A percentile compares a stretch with the other conserved stretches of the same genome.
phyloP scores from a whole-genome alignment of 2,329 filamentous ascomycete species.

The Colletotrichum costaricense region DNA sequence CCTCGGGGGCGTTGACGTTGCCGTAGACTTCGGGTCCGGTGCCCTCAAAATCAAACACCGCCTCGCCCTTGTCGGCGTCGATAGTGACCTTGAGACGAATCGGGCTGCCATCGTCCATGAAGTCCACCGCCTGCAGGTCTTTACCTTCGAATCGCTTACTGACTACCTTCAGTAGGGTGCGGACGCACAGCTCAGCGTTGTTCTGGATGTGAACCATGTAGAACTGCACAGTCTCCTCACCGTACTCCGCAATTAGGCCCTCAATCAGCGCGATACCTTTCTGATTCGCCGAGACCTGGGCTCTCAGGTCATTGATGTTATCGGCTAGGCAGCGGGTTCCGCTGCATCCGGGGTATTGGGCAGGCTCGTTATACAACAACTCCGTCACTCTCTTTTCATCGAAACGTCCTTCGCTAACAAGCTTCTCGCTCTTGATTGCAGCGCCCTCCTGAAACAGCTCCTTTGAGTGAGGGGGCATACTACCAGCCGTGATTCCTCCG shows the following conservation, averaged over 20 bases:
- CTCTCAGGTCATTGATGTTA: slow-evolving; percentile 86
- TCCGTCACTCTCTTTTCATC: slow-evolving; percentile 82
- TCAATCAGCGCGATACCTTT: slow-evolving; percentile 87
- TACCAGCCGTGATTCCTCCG: slow-evolving; percentile 82
- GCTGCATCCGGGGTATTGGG: slow-evolving; percentile 79
- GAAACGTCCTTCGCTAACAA: slow-evolving; percentile 81
- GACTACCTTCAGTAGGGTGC: slow-evolving; percentile 78
- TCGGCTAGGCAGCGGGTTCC: slow-evolving; percentile 83
- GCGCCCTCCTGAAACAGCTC: slow-evolving; percentile 73
- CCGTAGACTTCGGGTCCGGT: slow-evolving; percentile 84
- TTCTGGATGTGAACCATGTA: slow-evolving; percentile 87
- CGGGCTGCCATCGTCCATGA: slow-evolving; percentile 87
- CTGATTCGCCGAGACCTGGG: slow-evolving; percentile 85
- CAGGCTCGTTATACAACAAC: slow-evolving; percentile 78
- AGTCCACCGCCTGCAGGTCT: slow-evolving; percentile 78
- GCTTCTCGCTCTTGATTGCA: slow-evolving; percentile 72
- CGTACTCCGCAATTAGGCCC: slow-evolving; percentile 80
- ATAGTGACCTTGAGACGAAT: slow-evolving; percentile 82
- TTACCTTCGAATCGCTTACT: slow-evolving; percentile 76
- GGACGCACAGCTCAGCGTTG: slow-evolving; percentile 81
- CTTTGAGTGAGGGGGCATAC: slow-evolving; percentile 81
- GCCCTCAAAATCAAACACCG: slow-evolving; percentile 82
- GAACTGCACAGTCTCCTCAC: slow-evolving; percentile 81
- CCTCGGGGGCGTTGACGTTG: slow-evolving; percentile 84
- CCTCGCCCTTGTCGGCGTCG: slow-evolving; percentile 79